These are phyloP conservation scores for Tetradesmus obliquus DNA, from an alignment of 139 green algal species.

Conservation along the genomic window DNA sequence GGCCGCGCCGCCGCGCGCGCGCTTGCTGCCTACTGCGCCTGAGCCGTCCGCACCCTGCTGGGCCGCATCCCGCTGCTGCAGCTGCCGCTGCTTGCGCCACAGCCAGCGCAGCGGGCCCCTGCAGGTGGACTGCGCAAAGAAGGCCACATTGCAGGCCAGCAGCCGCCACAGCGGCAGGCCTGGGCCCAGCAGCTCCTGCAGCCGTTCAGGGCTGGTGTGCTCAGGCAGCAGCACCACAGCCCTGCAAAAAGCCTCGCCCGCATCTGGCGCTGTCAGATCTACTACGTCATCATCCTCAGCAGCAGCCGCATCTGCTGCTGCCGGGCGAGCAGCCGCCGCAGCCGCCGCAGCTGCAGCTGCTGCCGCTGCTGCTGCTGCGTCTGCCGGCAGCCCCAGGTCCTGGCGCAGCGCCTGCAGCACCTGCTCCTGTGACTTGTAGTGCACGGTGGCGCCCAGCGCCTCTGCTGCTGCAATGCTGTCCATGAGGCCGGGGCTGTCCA, in stretches of 20 bases:
- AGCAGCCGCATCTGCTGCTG: neutral
- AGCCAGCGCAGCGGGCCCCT: neutral
- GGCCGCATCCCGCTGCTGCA: constrained; percentile 9
- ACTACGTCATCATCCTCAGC: neutral
- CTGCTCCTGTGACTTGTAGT: neutral
- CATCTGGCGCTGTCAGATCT: constrained; percentile 45
- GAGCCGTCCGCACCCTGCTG: neutral
- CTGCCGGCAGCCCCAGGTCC: neutral
- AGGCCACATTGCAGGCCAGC: constrained; percentile 17
- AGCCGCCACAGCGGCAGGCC: constrained; percentile 21
- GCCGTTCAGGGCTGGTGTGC: constrained; percentile 8
- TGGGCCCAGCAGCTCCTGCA: constrained; percentile 61
- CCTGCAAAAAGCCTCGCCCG: neutral
- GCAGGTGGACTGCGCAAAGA: neutral
- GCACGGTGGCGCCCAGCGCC: neutral
- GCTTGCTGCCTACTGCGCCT: neutral
- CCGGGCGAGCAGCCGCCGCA: neutral
- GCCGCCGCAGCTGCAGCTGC: constrained; percentile 6
- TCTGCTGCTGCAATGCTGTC: neutral
- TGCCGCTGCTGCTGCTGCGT: constrained; percentile 21
- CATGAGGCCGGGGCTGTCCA: no score
- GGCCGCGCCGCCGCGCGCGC: neutral
- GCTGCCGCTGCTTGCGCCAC: constrained; percentile 3
- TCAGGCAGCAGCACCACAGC: constrained; percentile 1
- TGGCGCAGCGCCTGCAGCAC: neutral